Base-by-base conservation (phyloP, 352 stramenopile genomes). In the Pythium aphanidermatum region DNA sequence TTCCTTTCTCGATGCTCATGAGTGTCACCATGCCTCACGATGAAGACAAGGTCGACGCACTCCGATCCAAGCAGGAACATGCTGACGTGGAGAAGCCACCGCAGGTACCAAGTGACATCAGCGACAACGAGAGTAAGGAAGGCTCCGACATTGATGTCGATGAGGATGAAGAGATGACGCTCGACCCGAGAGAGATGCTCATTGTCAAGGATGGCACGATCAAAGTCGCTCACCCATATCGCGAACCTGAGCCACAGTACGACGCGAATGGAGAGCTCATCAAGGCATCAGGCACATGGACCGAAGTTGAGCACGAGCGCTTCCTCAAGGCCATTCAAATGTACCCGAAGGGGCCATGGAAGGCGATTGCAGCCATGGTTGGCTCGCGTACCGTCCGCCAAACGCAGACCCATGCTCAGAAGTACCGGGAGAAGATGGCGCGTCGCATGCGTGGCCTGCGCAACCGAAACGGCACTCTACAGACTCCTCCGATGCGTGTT, bases 191-290 rank as follows among this genome's bases (percentile, higher is more conserved):
- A 53, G 61, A 86, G 29, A 50, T 86, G 28, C 58, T 86, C n/a
- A 83, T 86, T 42, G 68, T 86, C 43, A 82, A 86, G 53, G 71
- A 86, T 43, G 74, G 74, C 41, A 83, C 62, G 21, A 70, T 86
- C 38, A 71, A 73, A 31, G 67, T 86, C 13, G 74, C 74, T 14
- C 65, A 84, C 43, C 82, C 74, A 8, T 68, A 76, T 45, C 56
- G 68, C n/a, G 66, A 82, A 54, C 69, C 74, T 16, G 66, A 82
- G 58, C 67, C 73, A 32, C 56, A 76, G 45, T 65, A 65, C 42
- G 65, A 82, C 40, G 60, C 68, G 33, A 77, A 83, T 21, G 70
- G 70, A 27, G 64, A 78, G 49, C 60, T 64, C 20, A 64, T 77
- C 49, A 83, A 76, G 53, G 71, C 68, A 9, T 74, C 62, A 12